phyloP scores from a whole-genome alignment of 768 basidiomycete genomes.

The Amanita pseudoporphyria region DNA sequence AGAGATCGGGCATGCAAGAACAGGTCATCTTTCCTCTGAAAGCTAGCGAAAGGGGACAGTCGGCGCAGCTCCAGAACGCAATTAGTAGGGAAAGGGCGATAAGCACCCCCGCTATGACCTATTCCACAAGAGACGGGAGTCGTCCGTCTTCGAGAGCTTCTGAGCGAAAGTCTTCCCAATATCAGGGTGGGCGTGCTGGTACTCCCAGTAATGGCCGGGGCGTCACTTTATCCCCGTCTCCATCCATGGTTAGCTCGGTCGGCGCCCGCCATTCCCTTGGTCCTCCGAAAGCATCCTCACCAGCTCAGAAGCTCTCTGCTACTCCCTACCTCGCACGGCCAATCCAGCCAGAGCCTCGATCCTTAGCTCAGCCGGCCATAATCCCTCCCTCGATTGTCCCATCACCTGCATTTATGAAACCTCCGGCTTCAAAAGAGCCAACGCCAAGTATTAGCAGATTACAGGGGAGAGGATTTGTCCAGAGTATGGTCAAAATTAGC shows the following conservation, averaged over 20 bases:
- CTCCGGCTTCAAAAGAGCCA: slow-evolving; percentile 51
- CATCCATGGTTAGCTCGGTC: slow-evolving; percentile 13
- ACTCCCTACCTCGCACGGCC: slow-evolving; percentile 40
- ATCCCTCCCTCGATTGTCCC: slow-evolving; percentile 32
- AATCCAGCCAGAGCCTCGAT: slow-evolving; percentile 39
- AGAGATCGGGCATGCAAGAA: neutral
- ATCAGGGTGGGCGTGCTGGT: neutral
- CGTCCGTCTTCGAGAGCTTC: neutral
- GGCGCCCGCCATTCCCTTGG: slow-evolving; percentile 19
- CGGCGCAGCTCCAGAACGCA: neutral
- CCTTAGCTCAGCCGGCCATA: slow-evolving; percentile 32
- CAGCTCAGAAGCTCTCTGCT: slow-evolving; percentile 26
- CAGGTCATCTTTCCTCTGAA: neutral
- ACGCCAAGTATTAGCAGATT: slow-evolving; percentile 78
- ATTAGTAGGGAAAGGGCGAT: slow-evolving; percentile 4
- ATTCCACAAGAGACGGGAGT: neutral
- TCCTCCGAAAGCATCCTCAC: slow-evolving; percentile 15
- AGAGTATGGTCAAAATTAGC: slow-evolving; percentile 70
- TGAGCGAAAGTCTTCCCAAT: slow-evolving; percentile 1
- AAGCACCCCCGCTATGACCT: neutral
- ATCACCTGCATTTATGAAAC: slow-evolving; percentile 53
- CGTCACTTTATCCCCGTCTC: slow-evolving; percentile 11
- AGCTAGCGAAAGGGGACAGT: neutral
- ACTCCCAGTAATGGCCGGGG: slow-evolving; percentile 1
- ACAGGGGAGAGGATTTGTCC: slow-evolving; percentile 81